These are phyloP conservation scores for Pichia sp. DNA, from an alignment of 1,139 yeast genomes.

Conservation along the genomic window DNA sequence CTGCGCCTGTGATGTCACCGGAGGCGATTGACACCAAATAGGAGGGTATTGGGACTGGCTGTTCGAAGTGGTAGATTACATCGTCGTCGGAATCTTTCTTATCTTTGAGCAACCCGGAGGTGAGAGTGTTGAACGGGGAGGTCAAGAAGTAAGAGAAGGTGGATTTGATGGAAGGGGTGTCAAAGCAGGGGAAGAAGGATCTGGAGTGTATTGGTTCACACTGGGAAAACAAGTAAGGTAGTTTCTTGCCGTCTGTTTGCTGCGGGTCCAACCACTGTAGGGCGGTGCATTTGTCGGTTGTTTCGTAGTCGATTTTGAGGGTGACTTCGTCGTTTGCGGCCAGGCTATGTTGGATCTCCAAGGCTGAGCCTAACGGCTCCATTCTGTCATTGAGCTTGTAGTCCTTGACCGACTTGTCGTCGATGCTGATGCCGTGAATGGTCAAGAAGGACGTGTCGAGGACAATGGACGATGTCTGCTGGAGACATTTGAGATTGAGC, in stretches of 20 bases:
- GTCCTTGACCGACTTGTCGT: conserved; percentile 33
- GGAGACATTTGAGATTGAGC: conserved; percentile 38
- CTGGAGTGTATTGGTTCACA: conserved; percentile 91
- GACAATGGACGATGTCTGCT: conserved; percentile 36
- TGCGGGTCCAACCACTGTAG: conserved; percentile 76
- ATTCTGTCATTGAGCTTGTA: conserved; percentile 45
- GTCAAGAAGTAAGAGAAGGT: conserved; percentile 54
- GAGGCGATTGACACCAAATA: conserved; percentile 82
- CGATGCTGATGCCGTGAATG: conserved; percentile 44
- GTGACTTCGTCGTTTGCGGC: conserved; percentile 24
- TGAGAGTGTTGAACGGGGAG: conserved; percentile 64
- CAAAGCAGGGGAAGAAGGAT: conserved; percentile 84
- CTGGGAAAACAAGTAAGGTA: conserved; percentile 82
- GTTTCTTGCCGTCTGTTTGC: conserved; percentile 69
- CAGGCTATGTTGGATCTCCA: conserved; percentile 37
- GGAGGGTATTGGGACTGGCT: conserved; percentile 81
- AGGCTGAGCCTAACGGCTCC: conserved; percentile 67
- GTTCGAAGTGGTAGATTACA: conserved; percentile 47
- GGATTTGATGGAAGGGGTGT: conserved; percentile 81
- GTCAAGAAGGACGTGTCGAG: conserved; percentile 69
- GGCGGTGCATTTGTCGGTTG: conserved; percentile 77
- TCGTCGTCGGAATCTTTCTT: conserved; percentile 13
- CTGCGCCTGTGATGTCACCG: conserved; percentile 66
- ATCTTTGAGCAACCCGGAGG: conserved; percentile 55
- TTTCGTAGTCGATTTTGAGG: conserved; percentile 51